These are phyloP conservation scores for Pigoraptor vietnamica DNA, from an alignment of 78 protist genomes.

Conservation along the genomic window DNA sequence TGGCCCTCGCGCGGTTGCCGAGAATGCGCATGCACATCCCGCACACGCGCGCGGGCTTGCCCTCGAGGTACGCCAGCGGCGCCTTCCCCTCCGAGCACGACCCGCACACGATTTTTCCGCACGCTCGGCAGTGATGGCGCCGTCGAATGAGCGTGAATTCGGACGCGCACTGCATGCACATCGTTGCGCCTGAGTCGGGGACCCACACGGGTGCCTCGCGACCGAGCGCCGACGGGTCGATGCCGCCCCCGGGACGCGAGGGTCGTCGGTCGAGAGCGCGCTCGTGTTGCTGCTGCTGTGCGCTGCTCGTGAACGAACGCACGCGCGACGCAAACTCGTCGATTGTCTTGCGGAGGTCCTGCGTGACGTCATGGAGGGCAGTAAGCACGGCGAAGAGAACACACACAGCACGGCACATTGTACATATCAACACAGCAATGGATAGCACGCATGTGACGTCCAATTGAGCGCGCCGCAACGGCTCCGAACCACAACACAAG, in stretches of 20 bases:
- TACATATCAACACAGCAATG: too few species aligned
- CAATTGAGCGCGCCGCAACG: too few species aligned
- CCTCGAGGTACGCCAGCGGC: neutral
- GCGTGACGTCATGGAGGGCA: too few species aligned
- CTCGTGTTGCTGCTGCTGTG: too few species aligned
- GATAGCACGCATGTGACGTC: too few species aligned
- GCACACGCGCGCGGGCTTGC: neutral
- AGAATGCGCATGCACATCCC: neutral
- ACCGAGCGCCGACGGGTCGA: neutral
- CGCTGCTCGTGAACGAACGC: neutral
- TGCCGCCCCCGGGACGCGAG: neutral
- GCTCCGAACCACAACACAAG: neutral
- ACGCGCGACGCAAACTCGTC: neutral
- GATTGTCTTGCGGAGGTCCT: neutral
- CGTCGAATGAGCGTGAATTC: conserved; percentile 12
- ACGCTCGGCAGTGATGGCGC: conserved; percentile 23
- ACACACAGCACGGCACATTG: too few species aligned
- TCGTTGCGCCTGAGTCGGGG: conserved; percentile 5
- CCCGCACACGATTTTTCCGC: conserved; percentile 15
- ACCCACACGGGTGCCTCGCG: conserved; percentile 11
- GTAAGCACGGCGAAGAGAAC: too few species aligned
- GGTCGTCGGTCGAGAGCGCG: too few species aligned
- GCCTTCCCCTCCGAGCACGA: neutral
- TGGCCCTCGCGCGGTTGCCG: neutral
- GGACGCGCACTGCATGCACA: conserved; percentile 3